A percentile compares a stretch with the other conserved stretches of the same genome.
Conservation (phyloP, 2,329 filamentous ascomycete genomes). For the Cladorrhinum sp. region DNA sequence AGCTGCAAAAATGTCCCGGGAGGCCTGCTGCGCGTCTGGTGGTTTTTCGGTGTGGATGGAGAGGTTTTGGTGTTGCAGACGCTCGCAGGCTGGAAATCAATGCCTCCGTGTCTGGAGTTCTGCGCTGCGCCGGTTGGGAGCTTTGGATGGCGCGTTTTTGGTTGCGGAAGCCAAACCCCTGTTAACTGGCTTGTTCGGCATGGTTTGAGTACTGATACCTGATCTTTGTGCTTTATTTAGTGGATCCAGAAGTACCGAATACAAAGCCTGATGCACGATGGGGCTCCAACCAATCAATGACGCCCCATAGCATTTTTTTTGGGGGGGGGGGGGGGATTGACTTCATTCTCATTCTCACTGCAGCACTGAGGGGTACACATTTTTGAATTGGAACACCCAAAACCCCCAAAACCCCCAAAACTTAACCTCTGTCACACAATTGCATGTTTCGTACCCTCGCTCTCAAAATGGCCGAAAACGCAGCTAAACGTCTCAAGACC, state of each 20-base stretch:
- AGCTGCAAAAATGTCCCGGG: too few relatives aligned
- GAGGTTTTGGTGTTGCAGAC: background rate
- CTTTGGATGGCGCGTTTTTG: background rate
- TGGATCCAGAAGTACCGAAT: background rate
- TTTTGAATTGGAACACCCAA: too few relatives aligned
- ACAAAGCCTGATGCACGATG: background rate
- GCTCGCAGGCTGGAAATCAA: background rate
- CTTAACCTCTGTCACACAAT: background rate
- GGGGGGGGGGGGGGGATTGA: too few relatives aligned
- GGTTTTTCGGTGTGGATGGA: background rate
- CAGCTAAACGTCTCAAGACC: constrained; percentile 82
- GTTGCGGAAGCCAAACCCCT: background rate
- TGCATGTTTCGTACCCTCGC: constrained; percentile 22
- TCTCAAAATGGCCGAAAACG: constrained; percentile 58
- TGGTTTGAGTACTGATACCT: background rate
- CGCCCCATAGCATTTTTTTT: too few relatives aligned
- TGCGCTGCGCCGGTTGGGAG: background rate
- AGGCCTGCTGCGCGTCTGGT: too few relatives aligned
- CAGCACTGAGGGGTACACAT: too few relatives aligned
- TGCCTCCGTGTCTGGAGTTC: background rate
- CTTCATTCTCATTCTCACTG: too few relatives aligned
- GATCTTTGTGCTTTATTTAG: background rate
- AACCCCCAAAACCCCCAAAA: background rate
- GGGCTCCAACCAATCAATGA: too few relatives aligned
- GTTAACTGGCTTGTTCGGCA: too few relatives aligned